Evolutionary conservation across 768 basidiomycete genomes (phyloP).

Genomic region (Cystoderma amianthinum): DNA sequence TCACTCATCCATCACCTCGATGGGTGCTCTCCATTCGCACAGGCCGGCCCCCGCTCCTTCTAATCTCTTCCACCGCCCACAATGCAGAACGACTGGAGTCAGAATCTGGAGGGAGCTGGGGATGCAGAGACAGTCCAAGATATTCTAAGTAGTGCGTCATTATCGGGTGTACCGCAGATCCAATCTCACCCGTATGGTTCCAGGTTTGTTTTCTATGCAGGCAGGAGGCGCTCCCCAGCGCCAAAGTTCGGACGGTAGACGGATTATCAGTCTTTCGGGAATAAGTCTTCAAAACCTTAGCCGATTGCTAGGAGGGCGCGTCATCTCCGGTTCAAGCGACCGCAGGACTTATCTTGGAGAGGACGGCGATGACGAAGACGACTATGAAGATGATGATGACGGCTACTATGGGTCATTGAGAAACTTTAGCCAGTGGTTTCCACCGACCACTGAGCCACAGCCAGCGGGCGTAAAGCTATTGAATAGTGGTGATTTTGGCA

Average conservation of each 20-base stretch:
- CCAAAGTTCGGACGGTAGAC: constrained; percentile 5
- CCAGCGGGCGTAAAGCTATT: constrained; percentile 58
- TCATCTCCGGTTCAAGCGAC: constrained; percentile 6
- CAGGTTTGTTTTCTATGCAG: constrained; percentile 27
- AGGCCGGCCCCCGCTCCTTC: not conserved
- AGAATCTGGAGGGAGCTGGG: not conserved
- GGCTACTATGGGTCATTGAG: constrained; percentile 22
- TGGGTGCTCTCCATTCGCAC: not conserved
- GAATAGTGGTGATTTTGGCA: constrained; percentile 76
- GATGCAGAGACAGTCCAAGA: constrained; percentile 12
- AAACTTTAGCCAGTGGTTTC: constrained; percentile 23
- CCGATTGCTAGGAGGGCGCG: constrained; percentile 13
- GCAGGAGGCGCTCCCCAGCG: constrained; percentile 12
- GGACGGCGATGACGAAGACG: constrained; percentile 28
- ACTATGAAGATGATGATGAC: constrained; percentile 20
- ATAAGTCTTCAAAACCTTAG: constrained; percentile 23
- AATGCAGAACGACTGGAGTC: constrained; percentile 3
- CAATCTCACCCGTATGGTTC: not conserved
- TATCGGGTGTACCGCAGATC: not conserved
- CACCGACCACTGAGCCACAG: constrained; percentile 49
- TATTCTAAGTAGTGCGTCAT: constrained; percentile 17
- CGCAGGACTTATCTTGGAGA: constrained; percentile 26
- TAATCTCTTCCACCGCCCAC: not conserved
- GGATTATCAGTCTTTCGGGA: constrained; percentile 16
- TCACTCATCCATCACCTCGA: not conserved